Evolutionary conservation across 345 rosid genomes (phyloP), one percentile per base, ranked within the genome.

Genomic region (Eucalyptus coolabah): DNA sequence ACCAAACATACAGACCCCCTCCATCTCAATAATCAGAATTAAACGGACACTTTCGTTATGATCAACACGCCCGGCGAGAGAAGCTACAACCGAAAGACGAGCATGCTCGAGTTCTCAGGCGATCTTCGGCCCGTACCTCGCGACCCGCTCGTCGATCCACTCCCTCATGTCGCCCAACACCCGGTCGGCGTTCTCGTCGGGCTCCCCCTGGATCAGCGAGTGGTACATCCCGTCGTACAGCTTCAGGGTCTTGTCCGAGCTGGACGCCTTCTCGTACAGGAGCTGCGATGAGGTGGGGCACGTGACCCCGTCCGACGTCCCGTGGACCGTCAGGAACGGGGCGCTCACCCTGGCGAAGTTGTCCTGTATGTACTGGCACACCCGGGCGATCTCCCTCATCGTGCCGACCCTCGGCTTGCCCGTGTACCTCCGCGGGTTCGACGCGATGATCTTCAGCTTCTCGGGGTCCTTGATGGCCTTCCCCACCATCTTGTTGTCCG

Each of bases 321-420:
- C 98, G 8, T 98, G 99, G 11, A 86, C 97, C 0, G 98, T 96
- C 89, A 97, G 89, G 72, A 98, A 93, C 60, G 98, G 98, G 56
- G 81, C 92, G 87, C 94, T 94, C 1, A 98, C 98, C 81, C 80
- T 88, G 4, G 91, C 91, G 90, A 96, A 98, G 88, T 96, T 96
- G 80, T 95, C 98, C 90, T 97, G 99, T 67, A 96, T 92, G 92
- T 97, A 93, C 89, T 95, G 96, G 49, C 97, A 94, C 92, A 94
- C 92, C 92, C 98, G 93, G 1, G 93, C 90, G 4, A 98, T 87
- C 93, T 98, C 99, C 87, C 99, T 95, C 98, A 97, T 98, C 19
- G 99, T 95, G 77, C 99, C 99, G 40, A 98, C 99, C 91, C 99
- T 92, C 1, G 98, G 99, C 87, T 93, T 94, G 59, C 99, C 99